A percentile compares a stretch with the other conserved stretches of the same genome.
These are phyloP conservation scores for Scedosporium boydii DNA, from an alignment of 2,329 filamentous ascomycete genomes.

Conservation along the genomic window DNA sequence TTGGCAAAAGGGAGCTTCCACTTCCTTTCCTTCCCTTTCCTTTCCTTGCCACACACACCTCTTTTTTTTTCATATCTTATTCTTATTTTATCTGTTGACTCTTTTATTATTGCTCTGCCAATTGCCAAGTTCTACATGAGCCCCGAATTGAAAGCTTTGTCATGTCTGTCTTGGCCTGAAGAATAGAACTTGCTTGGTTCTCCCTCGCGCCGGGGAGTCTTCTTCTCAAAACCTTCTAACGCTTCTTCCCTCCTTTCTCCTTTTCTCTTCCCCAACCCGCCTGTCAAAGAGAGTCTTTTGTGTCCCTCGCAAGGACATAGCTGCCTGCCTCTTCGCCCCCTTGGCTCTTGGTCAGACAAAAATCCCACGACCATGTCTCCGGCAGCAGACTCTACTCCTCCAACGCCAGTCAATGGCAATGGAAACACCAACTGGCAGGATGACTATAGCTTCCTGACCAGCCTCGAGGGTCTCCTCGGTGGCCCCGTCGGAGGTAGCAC, in stretches of 20 bases:
- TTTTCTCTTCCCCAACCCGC: neutral
- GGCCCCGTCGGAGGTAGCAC: constrained; percentile 3
- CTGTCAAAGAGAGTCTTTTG: neutral
- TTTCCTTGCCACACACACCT: neutral
- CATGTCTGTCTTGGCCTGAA: neutral
- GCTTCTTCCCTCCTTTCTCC: neutral
- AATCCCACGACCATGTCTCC: constrained; percentile 1
- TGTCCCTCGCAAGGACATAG: neutral
- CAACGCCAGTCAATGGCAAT: neutral
- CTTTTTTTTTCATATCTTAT: too few species aligned
- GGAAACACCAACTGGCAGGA: neutral
- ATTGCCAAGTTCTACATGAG: neutral
- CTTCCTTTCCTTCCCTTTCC: neutral
- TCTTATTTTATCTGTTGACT: neutral
- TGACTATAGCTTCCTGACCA: neutral
- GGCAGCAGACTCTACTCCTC: neutral
- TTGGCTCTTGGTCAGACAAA: neutral
- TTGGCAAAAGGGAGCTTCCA: neutral
- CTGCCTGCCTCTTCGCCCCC: neutral
- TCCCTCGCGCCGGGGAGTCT: neutral
- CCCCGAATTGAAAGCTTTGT: neutral
- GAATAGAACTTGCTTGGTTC: neutral
- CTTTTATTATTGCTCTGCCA: neutral
- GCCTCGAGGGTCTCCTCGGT: neutral
- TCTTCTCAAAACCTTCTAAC: neutral